These are phyloP conservation scores for Lenwebbia sp. DNA, from an alignment of 345 rosid species.

Conservation along the genomic window DNA sequence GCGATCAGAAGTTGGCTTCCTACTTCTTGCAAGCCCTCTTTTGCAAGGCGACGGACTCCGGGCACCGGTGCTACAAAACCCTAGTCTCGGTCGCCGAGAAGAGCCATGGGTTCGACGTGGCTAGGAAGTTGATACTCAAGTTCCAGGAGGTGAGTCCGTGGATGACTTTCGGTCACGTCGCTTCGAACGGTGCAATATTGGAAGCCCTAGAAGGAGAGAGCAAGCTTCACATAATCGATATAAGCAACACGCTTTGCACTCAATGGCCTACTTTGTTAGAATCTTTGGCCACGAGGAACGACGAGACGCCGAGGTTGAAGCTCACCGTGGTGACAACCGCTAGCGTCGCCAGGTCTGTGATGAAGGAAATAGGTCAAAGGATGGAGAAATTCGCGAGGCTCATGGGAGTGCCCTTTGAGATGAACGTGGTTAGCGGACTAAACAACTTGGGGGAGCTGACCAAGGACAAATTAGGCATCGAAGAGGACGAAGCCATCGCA, in stretches of 20 bases:
- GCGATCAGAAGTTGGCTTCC: constrained; percentile 59
- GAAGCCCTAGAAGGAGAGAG: constrained; percentile 61
- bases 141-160: constrained; percentile 86
- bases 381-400: constrained; percentile 79
- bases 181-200: constrained; percentile 66
- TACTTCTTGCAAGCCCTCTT: constrained; percentile 70
- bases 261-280: constrained; percentile 83
- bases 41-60: constrained; percentile 59
- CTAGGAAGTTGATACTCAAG: constrained; percentile 53
- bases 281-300: constrained; percentile 55
- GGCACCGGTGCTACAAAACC: constrained; percentile 56
- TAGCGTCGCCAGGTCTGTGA: constrained; percentile 28
- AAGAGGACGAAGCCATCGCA: constrained; percentile 52
- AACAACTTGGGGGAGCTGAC: constrained; percentile 35
- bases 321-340: constrained; percentile 59
- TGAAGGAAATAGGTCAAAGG: constrained; percentile 60
- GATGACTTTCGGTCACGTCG: constrained; percentile 76
- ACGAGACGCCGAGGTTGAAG: constrained; percentile 59
- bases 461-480: constrained; percentile 27
- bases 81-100: constrained; percentile 47
- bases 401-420: constrained; percentile 76
- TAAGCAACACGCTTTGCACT: constrained; percentile 74
- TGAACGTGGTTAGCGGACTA: constrained; percentile 33
- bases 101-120: constrained; percentile 47
- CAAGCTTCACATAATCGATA: constrained; percentile 61